Base-by-base conservation (phyloP, 1,284 basidiomycete genomes). In the Ceratobasidium sp. region DNA sequence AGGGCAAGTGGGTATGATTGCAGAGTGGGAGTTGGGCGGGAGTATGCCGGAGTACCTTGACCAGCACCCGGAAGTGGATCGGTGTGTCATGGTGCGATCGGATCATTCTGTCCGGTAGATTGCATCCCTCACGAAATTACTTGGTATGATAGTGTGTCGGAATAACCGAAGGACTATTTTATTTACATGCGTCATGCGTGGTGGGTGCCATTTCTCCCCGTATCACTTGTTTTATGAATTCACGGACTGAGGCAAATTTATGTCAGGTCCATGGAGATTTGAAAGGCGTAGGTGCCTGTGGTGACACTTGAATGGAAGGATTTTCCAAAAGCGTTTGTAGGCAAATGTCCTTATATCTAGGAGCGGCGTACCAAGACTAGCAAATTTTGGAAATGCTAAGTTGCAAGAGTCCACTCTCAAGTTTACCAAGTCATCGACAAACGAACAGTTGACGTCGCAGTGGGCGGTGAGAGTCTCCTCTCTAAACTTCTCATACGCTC, bases 191-290 rank as follows among this genome's bases (percentile, higher is more conserved):
- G 4, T 10, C 10, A 58, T 26, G 18, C 3, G 28, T 48, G 5
- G 5, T 36, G 26, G 46, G 21, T 23, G 50, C 3, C 9, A 28
- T 26, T 12, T 36, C 18, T 18, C 8, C 30, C 5, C 18, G 14
- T 64, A n/a, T 2, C 3, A 45, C 23, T 1, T 14, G n/a, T n/a
- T 10, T 23, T 12, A 26, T n/a, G n/a, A n/a, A n/a, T n/a, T n/a
- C 6, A 23, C 2, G 16, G 10, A 16, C 12, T 34, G 21, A 21
- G 50, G 5, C 30, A 46, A 9, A 46, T 18, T 1, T 36, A 3
- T 50, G 2, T 9, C 16, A 70, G 65, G 28, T 70, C 46, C 65
- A 70, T 23, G 65, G 65, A 3, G 65, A 70, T 34, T 9, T 70
- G 10, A 70, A 70, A 36, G 53, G 12, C 1, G 65, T 70, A 48